Base-by-base conservation (phyloP, 176 grass and related monocot species). In the Oryza officinalis region DNA sequence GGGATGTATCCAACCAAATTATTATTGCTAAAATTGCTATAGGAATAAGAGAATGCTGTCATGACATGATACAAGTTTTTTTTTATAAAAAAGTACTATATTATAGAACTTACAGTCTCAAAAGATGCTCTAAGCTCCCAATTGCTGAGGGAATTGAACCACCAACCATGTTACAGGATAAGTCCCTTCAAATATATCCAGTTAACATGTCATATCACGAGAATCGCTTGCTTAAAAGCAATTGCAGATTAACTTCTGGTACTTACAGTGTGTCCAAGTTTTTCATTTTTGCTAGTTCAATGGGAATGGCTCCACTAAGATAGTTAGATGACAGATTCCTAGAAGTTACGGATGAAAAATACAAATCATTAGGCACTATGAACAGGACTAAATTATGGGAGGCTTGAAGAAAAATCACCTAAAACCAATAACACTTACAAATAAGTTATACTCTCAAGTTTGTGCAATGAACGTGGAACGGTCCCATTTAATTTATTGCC, bases 231-330 rank as follows among this genome's bases (percentile, higher is more conserved):
- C 27, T 65, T 0, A 52, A 86, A 75, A 35, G n/a, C 22, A 61
- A 75, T 3, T 49, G 15, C 4, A 23, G 27, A 61, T 61, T 60
- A 70, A 77, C 12, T 31, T 27, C 65, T 3, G 65, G 63, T 26
- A 65, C 97, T 92, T 90, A 99, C 97, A 99, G 79, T 14, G 94
- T 96, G 61, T 99, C 97, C 86, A 99, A 86, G 89, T 99, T 99
- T 61, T 88, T 89, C 80, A 99, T 92, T 78, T 80, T 89, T 67
- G 97, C 92, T 23, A 99, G 69, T 77, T 99, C 93, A 76, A 92
- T 89, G 63, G 97, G 97, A 69, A 99, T 96, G 76, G 79, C 81
- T 11, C 97, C 97, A 70, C 78, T 92, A 33, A 99, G 80, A 89
- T 83, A 81, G 75, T 99, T 99, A 31, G 86, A 96, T 3, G 97